phyloP scores from a whole-genome alignment of 2,329 filamentous ascomycete genomes.

The Capronia americana region DNA sequence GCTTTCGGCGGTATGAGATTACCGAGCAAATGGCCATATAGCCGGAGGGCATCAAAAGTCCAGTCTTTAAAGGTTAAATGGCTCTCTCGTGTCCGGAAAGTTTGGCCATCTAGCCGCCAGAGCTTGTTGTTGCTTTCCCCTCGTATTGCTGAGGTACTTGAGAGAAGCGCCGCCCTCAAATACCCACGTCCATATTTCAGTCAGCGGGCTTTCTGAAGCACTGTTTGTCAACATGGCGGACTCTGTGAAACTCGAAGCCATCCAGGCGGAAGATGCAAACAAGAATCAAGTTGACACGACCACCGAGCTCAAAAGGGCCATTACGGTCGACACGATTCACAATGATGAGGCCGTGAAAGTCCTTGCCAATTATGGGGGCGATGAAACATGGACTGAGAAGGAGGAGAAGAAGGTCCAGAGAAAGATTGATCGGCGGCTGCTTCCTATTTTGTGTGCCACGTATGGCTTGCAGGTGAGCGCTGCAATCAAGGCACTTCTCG shows the following conservation, averaged over 20 bases:
- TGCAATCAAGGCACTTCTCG: slow-evolving; percentile 48
- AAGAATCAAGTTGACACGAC: slow-evolving; percentile 2
- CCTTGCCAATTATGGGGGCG: slow-evolving; percentile 26
- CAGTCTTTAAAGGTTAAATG: slow-evolving; percentile 1
- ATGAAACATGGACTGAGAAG: slow-evolving; percentile 25
- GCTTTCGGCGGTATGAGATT: not conserved
- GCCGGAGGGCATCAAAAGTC: not conserved
- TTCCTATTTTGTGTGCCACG: slow-evolving; percentile 59
- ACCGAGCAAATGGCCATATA: not conserved
- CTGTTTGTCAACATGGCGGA: slow-evolving; percentile 5
- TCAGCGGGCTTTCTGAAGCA: not conserved
- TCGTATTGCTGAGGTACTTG: not conserved
- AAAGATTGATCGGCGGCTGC: slow-evolving; percentile 47
- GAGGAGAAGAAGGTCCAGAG: slow-evolving; percentile 30
- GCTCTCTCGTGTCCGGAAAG: not conserved
- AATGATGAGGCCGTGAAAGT: slow-evolving; percentile 35
- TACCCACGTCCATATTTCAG: not conserved
- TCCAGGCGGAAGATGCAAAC: slow-evolving; percentile 10
- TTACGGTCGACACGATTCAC: slow-evolving; percentile 30
- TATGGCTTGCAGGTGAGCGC: slow-evolving; percentile 48
- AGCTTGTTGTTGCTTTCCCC: not conserved
- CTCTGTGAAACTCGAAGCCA: slow-evolving; percentile 11
- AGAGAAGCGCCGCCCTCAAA: not conserved
- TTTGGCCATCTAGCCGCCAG: not conserved
- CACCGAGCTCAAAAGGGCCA: slow-evolving; percentile 23